phyloP scores from a whole-genome alignment of 176 grass and related monocot species.

The Musa acuminata region DNA sequence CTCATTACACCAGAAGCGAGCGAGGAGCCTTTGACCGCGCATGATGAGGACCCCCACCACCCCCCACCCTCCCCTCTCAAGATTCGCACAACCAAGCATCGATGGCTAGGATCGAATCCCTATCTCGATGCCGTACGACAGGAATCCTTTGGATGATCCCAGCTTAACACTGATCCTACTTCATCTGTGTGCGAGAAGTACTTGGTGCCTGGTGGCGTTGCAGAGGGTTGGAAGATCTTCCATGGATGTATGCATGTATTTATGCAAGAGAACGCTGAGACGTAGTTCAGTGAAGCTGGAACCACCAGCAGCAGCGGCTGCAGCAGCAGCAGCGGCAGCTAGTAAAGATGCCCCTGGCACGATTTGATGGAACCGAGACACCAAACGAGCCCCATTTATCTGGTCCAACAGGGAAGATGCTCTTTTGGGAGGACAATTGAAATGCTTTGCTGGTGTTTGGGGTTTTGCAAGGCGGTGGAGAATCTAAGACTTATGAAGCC shows the following conservation, averaged over 20 bases:
- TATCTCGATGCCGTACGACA: no score
- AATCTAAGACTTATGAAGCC: no score
- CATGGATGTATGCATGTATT: neutral
- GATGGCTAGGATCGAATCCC: no score
- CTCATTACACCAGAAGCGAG: no score
- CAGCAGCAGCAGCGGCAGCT: neutral
- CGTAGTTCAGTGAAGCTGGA: neutral
- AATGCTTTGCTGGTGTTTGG: neutral
- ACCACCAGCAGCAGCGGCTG: neutral
- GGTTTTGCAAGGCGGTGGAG: neutral
- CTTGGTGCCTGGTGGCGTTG: neutral
- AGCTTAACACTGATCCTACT: neutral
- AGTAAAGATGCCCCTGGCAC: neutral
- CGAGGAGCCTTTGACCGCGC: no score
- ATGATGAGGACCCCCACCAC: no score
- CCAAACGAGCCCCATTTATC: neutral
- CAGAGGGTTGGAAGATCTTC: slow-evolving; percentile 6
- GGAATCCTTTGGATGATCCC: neutral
- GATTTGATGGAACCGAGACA: neutral
- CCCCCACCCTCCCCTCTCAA: no score
- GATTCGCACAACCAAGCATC: no score
- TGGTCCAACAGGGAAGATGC: neutral
- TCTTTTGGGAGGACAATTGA: neutral
- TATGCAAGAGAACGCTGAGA: neutral
- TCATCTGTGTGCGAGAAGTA: neutral